Conservation (phyloP, 495 filamentous ascomycete species). For the Chaetomidium leptoderma region DNA sequence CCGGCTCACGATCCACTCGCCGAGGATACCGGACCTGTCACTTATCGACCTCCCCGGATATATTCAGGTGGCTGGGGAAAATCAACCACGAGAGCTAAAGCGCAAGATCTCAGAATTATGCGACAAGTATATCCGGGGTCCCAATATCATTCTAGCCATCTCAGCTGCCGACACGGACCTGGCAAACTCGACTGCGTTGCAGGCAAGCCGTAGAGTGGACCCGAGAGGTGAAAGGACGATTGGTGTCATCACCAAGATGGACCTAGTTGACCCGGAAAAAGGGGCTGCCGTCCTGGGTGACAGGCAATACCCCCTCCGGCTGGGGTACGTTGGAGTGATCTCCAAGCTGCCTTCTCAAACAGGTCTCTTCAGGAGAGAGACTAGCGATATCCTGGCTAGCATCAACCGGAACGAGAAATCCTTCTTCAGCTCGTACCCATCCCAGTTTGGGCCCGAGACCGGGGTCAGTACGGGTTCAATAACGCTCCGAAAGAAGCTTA, state of each 20-base stretch:
- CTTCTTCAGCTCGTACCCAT: conserved; percentile 79
- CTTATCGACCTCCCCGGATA: conserved; percentile 96
- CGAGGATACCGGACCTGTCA: conserved; percentile 91
- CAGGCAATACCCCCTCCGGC: conserved; percentile 85
- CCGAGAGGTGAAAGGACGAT: conserved; percentile 94
- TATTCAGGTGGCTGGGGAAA: conserved; percentile 86
- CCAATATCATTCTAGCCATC: conserved; percentile 95
- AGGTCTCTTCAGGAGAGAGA: conserved; percentile 81
- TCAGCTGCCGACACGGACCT: conserved; percentile 96
- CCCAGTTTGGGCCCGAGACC: conserved; percentile 70
- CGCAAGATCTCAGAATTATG: conserved; percentile 94
- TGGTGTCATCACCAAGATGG: conserved; percentile 98
- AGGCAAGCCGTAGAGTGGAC: conserved; percentile 87
- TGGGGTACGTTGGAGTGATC: conserved; percentile 97
- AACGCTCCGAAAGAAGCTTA: conserved; percentile 87
- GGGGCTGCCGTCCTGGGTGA: conserved; percentile 75
- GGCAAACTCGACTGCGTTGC: conserved; percentile 89
- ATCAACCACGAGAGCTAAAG: conserved; percentile 89
- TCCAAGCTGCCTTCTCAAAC: conserved; percentile 65
- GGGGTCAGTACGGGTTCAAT: conserved; percentile 74
- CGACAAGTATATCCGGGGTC: conserved; percentile 95
- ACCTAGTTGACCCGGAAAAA: conserved; percentile 81
- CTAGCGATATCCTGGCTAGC: conserved; percentile 70
- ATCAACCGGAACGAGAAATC: conserved; percentile 85
- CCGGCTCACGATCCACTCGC: conserved; percentile 89